Conservation (phyloP, 2,329 filamentous ascomycete genomes). For the Phaeosphaeriaceae sp. region DNA sequence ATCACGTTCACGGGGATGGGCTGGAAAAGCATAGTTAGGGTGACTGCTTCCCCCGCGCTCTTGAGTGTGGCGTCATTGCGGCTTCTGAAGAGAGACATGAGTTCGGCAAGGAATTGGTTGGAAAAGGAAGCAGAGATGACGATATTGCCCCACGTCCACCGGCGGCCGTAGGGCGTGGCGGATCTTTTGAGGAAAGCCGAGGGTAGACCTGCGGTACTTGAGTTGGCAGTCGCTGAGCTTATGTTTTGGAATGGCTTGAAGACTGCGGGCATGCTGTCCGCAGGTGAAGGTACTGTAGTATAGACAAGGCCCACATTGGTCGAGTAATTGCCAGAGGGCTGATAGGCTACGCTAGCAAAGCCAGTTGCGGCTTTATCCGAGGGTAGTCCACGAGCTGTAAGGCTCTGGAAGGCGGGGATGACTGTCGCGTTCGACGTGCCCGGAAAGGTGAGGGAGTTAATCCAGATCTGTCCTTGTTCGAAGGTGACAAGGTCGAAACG, state of each 20-base stretch:
- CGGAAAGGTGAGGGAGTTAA: conserved; percentile 8
- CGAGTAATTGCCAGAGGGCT: background rate
- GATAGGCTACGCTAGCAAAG: background rate
- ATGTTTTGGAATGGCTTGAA: conserved; percentile 1
- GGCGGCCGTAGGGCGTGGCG: too few species aligned
- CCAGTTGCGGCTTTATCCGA: conserved; percentile 23
- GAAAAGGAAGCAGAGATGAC: too few species aligned
- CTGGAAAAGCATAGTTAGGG: conserved; percentile 26
- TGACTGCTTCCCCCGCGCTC: conserved; percentile 21
- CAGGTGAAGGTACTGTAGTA: too few species aligned
- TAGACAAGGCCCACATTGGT: conserved; percentile 1
- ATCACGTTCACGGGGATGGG: conserved; percentile 24
- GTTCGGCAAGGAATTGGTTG: too few species aligned
- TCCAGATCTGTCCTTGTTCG: conserved; percentile 15
- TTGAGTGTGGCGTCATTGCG: conserved; percentile 11
- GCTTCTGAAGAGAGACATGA: conserved; percentile 15
- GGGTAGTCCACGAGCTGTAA: conserved; percentile 21
- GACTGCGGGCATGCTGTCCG: background rate
- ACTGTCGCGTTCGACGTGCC: conserved; percentile 22
- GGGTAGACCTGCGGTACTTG: conserved; percentile 20
- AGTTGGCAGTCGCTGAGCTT: conserved; percentile 15
- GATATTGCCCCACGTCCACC: too few species aligned
- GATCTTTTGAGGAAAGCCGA: too few species aligned
- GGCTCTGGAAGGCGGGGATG: too few species aligned
- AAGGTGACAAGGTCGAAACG: conserved; percentile 20